phyloP scores from a whole-genome alignment of 2,329 filamentous ascomycete genomes.

The Helotiales sp. region DNA sequence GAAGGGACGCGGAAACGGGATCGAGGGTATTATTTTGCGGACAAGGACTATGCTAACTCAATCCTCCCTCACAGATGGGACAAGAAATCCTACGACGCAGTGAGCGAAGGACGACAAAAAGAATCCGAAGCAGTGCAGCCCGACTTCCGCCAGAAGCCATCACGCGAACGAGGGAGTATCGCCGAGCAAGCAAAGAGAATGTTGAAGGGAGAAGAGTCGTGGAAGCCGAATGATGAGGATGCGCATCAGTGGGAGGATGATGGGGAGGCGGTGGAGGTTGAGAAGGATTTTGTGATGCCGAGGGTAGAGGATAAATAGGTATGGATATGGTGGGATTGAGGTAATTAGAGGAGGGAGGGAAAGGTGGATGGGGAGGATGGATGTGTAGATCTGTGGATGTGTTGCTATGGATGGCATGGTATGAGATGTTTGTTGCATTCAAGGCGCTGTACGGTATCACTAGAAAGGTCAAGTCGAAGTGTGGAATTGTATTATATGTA shows the following conservation, averaged over 20 bases:
- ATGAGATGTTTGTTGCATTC: not conserved
- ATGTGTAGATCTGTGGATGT: not conserved
- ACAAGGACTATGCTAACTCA: conserved; percentile 11
- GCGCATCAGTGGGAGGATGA: conserved; percentile 48
- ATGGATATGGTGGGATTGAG: not conserved
- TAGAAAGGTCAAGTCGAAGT: not conserved
- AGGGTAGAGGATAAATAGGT: conserved; percentile 31
- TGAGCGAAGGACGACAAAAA: conserved; percentile 53
- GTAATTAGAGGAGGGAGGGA: not conserved
- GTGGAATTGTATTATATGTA: conserved; percentile 34
- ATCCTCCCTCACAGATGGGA: conserved; percentile 58
- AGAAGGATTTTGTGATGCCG: conserved; percentile 35
- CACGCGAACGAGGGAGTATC: conserved; percentile 50
- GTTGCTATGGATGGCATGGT: not conserved
- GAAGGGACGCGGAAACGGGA: no score
- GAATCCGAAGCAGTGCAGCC: conserved; percentile 43
- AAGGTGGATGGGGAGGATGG: not conserved
- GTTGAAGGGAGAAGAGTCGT: conserved; percentile 63
- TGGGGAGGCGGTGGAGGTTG: conserved; percentile 41
- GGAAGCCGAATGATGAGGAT: conserved; percentile 50
- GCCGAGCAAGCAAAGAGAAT: conserved; percentile 67
- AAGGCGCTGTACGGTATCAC: conserved; percentile 4
- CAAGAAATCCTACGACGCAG: conserved; percentile 60
- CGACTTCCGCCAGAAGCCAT: conserved; percentile 39
- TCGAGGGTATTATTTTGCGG: no score